phyloP scores from a whole-genome alignment of 495 filamentous ascomycete species.

The Halenospora varia region DNA sequence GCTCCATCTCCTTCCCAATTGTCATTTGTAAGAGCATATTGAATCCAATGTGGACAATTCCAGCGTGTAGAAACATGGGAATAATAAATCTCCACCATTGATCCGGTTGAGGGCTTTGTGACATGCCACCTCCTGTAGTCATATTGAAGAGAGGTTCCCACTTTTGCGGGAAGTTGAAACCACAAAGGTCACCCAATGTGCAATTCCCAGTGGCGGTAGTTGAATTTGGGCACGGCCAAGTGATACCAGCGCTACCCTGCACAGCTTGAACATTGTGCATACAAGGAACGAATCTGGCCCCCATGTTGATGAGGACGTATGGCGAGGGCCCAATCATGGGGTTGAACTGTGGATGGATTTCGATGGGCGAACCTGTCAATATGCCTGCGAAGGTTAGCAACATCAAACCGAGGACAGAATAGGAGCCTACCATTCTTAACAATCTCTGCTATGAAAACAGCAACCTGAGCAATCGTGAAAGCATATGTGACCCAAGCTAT shows the following conservation, averaged over 20 bases:
- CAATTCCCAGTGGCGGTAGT: conserved; percentile 59
- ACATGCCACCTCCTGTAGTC: conserved; percentile 42
- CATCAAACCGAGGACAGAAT: conserved; percentile 5
- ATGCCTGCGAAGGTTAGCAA: conserved; percentile 42
- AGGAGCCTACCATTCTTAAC: conserved; percentile 66
- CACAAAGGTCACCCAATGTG: conserved; percentile 73
- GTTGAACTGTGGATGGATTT: conserved; percentile 83
- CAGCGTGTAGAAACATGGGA: conserved; percentile 93
- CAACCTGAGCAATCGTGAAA: conserved; percentile 71
- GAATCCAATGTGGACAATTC: conserved; percentile 90
- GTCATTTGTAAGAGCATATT: conserved; percentile 88
- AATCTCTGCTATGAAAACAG: conserved; percentile 88
- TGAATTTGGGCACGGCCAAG: conserved; percentile 74
- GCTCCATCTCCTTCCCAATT: conserved; percentile 87
- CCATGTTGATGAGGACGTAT: conserved; percentile 93
- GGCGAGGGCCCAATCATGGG: conserved; percentile 94
- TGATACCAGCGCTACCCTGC: conserved; percentile 49
- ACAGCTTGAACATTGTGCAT: conserved; percentile 79
- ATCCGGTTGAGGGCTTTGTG: conserved; percentile 54
- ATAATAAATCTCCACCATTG: conserved; percentile 97
- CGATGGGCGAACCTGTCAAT: conserved; percentile 73
- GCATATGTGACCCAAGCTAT: conserved; percentile 81
- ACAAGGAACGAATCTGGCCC: conserved; percentile 86
- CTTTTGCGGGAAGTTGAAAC: conserved; percentile 46
- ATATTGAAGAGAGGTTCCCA: conserved; percentile 55